A percentile compares a stretch with the other conserved stretches of the same genome.
Evolutionary conservation across 306 rosid species (phyloP).

Genomic region (Rubus parviflorus): DNA sequence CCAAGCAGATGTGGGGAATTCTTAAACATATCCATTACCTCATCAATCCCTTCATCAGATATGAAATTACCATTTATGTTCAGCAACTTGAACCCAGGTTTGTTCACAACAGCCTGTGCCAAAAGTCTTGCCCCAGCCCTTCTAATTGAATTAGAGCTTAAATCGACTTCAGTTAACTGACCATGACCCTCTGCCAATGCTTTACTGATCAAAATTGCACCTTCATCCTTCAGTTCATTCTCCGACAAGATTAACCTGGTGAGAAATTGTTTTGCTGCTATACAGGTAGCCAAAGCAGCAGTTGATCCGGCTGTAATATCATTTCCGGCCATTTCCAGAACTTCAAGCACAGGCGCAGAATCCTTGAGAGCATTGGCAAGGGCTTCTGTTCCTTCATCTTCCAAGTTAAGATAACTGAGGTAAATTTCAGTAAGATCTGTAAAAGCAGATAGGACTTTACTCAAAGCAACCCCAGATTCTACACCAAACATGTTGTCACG

Average conservation of each 20-base stretch:
- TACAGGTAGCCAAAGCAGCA: constrained; percentile 60
- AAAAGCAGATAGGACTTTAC: constrained; percentile 57
- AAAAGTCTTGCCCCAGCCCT: constrained; percentile 77
- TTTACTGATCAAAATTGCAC: constrained; percentile 65
- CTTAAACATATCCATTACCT: constrained; percentile 56
- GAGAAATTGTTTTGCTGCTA: constrained; percentile 65
- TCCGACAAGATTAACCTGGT: constrained; percentile 63
- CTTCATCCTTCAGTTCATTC: constrained; percentile 87
- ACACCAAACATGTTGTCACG: constrained; percentile 92
- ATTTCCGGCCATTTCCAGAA: constrained; percentile 83
- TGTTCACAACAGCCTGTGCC: constrained; percentile 68
- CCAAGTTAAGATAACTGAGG: constrained; percentile 80
- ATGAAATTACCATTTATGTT: constrained; percentile 66
- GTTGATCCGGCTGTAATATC: constrained; percentile 66
- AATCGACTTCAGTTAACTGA: constrained; percentile 71
- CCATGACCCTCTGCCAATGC: constrained; percentile 64
- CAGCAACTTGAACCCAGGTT: constrained; percentile 72
- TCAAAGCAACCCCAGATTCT: constrained; percentile 74
- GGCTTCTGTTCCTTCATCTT: constrained; percentile 77
- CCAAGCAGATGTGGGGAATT: constrained; percentile 58
- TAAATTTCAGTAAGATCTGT: constrained; percentile 66
- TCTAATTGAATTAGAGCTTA: constrained; percentile 62
- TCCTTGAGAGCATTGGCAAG: constrained; percentile 63
- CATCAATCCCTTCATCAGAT: constrained; percentile 78
- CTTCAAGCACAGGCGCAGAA: constrained; percentile 70